Conservation (phyloP, 2,329 filamentous ascomycete species). For the Aspergillus ruber region DNA sequence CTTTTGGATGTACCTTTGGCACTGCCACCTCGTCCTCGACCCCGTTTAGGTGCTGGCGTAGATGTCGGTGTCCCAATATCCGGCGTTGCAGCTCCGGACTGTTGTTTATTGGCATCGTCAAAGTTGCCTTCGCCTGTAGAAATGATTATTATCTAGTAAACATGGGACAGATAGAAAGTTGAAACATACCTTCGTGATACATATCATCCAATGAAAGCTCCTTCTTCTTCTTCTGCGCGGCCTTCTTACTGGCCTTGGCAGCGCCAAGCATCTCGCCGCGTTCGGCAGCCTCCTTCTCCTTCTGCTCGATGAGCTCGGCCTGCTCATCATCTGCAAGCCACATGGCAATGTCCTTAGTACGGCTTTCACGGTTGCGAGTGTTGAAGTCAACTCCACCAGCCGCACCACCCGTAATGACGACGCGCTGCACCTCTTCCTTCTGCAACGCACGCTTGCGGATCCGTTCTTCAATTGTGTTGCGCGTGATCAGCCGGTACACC, state of each 20-base stretch:
- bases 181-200: slow-evolving; percentile 90
- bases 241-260: slow-evolving; percentile 56
- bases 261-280: slow-evolving; percentile 58
- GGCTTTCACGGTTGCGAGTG: slow-evolving; percentile 80
- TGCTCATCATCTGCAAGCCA: slow-evolving; percentile 98
- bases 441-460: slow-evolving; percentile 95
- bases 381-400: slow-evolving; percentile 91
- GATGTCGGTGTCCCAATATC: slow-evolving; percentile 35
- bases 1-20: slow-evolving; percentile 56
- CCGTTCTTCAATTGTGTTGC: slow-evolving; percentile 93
- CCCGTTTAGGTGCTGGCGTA: slow-evolving; percentile 49
- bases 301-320: slow-evolving; percentile 85
- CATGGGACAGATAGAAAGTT: background rate
- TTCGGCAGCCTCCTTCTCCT: slow-evolving; percentile 76
- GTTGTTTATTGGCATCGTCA: slow-evolving; percentile 75
- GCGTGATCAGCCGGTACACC: slow-evolving; percentile 94
- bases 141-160: slow-evolving; percentile 6
- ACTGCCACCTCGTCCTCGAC: slow-evolving; percentile 45
- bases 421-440: slow-evolving; percentile 97
- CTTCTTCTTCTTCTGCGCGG: slow-evolving; percentile 51
- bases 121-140: slow-evolving; percentile 85
- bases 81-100: slow-evolving; percentile 79
- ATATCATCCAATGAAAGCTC: slow-evolving; percentile 79
- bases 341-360: slow-evolving; percentile 96
- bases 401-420: slow-evolving; percentile 85